Percentiles rank a stretch among this genome's conserved stretches.
phyloP scores from a whole-genome alignment of 768 basidiomycete species.

The Suillus placidus region DNA sequence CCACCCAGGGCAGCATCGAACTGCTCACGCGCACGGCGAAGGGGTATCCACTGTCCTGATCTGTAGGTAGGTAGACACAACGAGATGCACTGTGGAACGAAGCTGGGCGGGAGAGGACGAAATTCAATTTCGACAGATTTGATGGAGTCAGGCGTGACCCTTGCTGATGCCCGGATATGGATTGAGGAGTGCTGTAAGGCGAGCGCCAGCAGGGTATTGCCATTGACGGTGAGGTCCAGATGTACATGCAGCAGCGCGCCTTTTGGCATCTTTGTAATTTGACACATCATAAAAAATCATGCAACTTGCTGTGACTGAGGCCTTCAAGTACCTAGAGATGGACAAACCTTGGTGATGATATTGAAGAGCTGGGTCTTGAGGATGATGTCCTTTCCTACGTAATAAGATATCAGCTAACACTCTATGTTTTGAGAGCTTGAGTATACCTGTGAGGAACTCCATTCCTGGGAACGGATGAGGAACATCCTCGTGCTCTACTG shows the following conservation, averaged over 20 bases:
- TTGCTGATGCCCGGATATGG: slow-evolving; percentile 54
- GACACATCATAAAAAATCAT: neutral
- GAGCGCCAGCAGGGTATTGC: slow-evolving; percentile 49
- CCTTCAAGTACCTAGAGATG: neutral
- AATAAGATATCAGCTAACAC: neutral
- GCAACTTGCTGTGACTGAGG: neutral
- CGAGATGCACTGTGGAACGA: slow-evolving; percentile 27
- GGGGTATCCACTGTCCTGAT: slow-evolving; percentile 54
- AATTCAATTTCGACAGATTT: slow-evolving; percentile 54
- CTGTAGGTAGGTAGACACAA: slow-evolving; percentile 43
- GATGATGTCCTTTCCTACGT: slow-evolving; percentile 56
- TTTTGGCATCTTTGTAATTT: slow-evolving; percentile 67
- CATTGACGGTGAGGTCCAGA: slow-evolving; percentile 72
- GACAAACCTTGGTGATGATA: slow-evolving; percentile 57
- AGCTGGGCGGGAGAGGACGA: slow-evolving; percentile 43
- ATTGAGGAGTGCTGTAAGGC: slow-evolving; percentile 60
- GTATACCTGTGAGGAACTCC: slow-evolving; percentile 71
- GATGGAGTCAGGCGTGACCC: slow-evolving; percentile 46
- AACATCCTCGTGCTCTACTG: slow-evolving; percentile 49
- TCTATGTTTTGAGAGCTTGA: neutral
- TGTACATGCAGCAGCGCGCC: slow-evolving; percentile 76
- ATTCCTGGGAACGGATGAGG: slow-evolving; percentile 75
- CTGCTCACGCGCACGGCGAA: slow-evolving; percentile 52
- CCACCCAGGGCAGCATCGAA: slow-evolving; percentile 60
- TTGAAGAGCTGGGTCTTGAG: slow-evolving; percentile 62